Base-by-base conservation (phyloP, 352 stramenopile species). In the Aphanomyces cochlioides region DNA sequence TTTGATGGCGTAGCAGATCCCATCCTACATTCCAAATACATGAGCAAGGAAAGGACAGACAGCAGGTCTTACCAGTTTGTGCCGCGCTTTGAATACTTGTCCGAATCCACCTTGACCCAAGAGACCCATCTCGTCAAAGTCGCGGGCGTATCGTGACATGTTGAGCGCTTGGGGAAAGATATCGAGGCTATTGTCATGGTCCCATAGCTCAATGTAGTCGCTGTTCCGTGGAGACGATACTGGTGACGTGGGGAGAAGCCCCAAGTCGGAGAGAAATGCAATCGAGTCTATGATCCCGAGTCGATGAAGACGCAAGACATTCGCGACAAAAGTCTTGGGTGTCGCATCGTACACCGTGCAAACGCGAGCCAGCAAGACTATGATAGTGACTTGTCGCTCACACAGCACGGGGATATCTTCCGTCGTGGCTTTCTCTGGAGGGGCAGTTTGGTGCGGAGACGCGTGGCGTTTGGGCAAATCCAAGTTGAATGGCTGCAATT, bases 221-320 rank as follows among this genome's bases (percentile, higher is more conserved):
- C 7, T 43, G 4, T 47, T 59, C 8, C 47, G 34, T 13, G 64
- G 47, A 19, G 64, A 70, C 28, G 45, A 54, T 15, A 37, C 8
- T 15, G 66, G 37, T 15, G 47, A 45, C 7, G 68, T 81, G 40
- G 73, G 66, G 12, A 81, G 66, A 19, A 79, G 56, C 60, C 79
- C 78, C 0, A 77, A 67, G 56, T 85, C 79, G 15, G 75, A 79
- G 28, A 75, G 67, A 2, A 72, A 73, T 34, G 78, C 74, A 28
- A 86, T 80, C 37, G 67, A 73, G n/a, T 73, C 67, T 28, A 73
- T 47, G 12, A 73, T 59, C 8, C 67, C 67, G 4, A 68, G 48
- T 8, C 60, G 56, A 73, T 73, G 60, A 21, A 73, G 53, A 47
- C 67, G 67, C 17, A 73, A 36, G 4, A 73, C 67, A 28, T 67